Evolutionary conservation across 1,284 basidiomycete genomes (phyloP).

Genomic region (Fomes fomentarius): DNA sequence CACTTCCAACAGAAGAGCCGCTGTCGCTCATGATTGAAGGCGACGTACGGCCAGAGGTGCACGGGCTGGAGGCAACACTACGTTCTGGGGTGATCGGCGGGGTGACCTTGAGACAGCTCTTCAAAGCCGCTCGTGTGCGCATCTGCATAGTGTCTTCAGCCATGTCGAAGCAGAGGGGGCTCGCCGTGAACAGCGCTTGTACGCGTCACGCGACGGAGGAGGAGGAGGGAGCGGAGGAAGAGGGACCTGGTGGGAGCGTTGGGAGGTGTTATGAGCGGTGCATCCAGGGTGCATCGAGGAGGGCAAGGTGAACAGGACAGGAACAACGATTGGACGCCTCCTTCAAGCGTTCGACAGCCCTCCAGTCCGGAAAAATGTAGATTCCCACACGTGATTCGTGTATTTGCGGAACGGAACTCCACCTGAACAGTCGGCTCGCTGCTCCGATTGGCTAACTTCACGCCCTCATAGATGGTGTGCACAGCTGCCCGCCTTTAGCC

Average conservation of each 20-base stretch:
- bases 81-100: slow-evolving; percentile 33
- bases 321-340: slow-evolving; percentile 11
- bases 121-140: slow-evolving; percentile 32
- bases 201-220: not conserved
- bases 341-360: slow-evolving; percentile 18
- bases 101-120: slow-evolving; percentile 47
- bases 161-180: not conserved
- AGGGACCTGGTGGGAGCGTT: not conserved
- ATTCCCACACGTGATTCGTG: slow-evolving; percentile 21
- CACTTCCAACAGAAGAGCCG: slow-evolving; percentile 16
- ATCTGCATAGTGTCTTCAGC: slow-evolving; percentile 1
- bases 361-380: slow-evolving; percentile 12
- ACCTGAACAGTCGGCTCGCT: not conserved
- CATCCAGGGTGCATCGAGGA: slow-evolving; percentile 18
- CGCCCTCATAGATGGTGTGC: no score
- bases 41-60: slow-evolving; percentile 24
- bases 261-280: slow-evolving; percentile 20
- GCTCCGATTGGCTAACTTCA: slow-evolving; percentile 13
- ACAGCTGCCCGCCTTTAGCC: no score
- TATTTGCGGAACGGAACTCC: slow-evolving; percentile 22
- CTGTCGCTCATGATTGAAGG: slow-evolving; percentile 19
- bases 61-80: slow-evolving; percentile 27
- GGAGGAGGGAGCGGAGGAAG: not conserved
- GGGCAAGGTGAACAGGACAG: slow-evolving; percentile 4
- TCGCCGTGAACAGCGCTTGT: not conserved